Conservation (phyloP, 2,329 filamentous ascomycete genomes). For the Penicillium aurantiogriseum region DNA sequence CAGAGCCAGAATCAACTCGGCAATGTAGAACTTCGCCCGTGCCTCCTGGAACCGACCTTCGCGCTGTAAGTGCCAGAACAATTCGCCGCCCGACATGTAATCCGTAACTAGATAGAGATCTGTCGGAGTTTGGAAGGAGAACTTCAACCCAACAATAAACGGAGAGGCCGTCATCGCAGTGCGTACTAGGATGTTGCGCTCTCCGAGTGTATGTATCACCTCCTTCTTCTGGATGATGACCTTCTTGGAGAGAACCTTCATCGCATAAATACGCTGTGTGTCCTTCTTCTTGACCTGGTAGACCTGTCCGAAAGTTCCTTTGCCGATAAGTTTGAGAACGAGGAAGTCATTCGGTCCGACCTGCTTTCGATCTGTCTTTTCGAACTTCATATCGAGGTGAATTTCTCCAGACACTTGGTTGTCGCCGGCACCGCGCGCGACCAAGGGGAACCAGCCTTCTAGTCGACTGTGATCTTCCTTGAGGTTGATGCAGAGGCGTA, state of each 20-base stretch:
- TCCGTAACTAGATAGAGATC: slow-evolving; percentile 98
- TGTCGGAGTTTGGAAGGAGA: slow-evolving; percentile 95
- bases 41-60: slow-evolving; percentile 94
- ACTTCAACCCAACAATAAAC: slow-evolving; percentile 97
- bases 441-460: slow-evolving; percentile 81
- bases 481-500: slow-evolving; percentile 72
- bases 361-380: slow-evolving; percentile 82
- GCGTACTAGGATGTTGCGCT: slow-evolving; percentile 93
- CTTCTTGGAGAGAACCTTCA: slow-evolving; percentile 99
- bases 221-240: slow-evolving; percentile 99
- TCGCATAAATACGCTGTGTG: slow-evolving; percentile 92
- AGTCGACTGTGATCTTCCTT: slow-evolving; percentile 68
- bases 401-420: slow-evolving; percentile 80
- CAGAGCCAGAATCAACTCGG: slow-evolving; percentile 90
- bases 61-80: slow-evolving; percentile 98
- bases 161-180: slow-evolving; percentile 94
- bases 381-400: slow-evolving; percentile 80
- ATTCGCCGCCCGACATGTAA: slow-evolving; percentile 97
- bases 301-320: slow-evolving; percentile 97
- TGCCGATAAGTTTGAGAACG: slow-evolving; percentile 92
- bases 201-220: slow-evolving; percentile 92
- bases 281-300: slow-evolving; percentile 98
- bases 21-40: slow-evolving; percentile 97
- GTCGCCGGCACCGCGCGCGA: slow-evolving; percentile 76
- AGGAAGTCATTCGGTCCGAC: slow-evolving; percentile 95